Conservation (phyloP, 2,329 filamentous ascomycete genomes). For the Fusarium redolens region DNA sequence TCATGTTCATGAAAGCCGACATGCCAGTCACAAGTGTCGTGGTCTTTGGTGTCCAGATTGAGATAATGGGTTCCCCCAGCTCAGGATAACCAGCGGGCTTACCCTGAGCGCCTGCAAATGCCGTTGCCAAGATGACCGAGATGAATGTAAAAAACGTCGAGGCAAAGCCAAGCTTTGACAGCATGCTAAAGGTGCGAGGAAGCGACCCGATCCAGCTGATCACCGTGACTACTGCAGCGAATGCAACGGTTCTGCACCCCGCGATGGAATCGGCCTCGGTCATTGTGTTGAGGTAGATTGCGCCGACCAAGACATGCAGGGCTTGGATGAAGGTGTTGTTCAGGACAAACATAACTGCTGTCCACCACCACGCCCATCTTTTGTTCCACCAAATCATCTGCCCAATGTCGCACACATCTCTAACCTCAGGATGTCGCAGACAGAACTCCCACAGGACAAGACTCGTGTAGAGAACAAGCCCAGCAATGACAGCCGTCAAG, state of each 20-base stretch:
- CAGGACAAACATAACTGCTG: conserved; percentile 86
- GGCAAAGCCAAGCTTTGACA: conserved; percentile 80
- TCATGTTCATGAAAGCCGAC: conserved; percentile 93
- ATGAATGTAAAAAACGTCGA: conserved; percentile 91
- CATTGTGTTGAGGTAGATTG: conserved; percentile 91
- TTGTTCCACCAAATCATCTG: conserved; percentile 91
- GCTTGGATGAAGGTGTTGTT: conserved; percentile 93
- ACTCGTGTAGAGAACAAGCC: conserved; percentile 81
- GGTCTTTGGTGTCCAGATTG: conserved; percentile 71
- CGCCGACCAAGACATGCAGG: conserved; percentile 83
- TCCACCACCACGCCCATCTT: conserved; percentile 74
- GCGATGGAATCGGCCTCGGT: conserved; percentile 71
- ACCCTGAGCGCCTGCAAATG: conserved; percentile 80
- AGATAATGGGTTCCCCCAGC: conserved; percentile 72
- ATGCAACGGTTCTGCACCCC: conserved; percentile 79
- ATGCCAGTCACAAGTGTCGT: conserved; percentile 85
- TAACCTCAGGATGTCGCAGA: conserved; percentile 86
- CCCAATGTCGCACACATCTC: conserved; percentile 92
- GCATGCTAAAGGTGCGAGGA: conserved; percentile 83
- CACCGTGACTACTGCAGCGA: conserved; percentile 77
- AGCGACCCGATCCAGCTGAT: conserved; percentile 83
- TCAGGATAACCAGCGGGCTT: conserved; percentile 75
- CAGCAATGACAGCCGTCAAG: conserved; percentile 80
- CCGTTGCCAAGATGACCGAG: conserved; percentile 84
- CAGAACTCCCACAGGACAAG: conserved; percentile 80